Conservation (phyloP, 495 filamentous ascomycete genomes). For the Penicillium flavigenum region DNA sequence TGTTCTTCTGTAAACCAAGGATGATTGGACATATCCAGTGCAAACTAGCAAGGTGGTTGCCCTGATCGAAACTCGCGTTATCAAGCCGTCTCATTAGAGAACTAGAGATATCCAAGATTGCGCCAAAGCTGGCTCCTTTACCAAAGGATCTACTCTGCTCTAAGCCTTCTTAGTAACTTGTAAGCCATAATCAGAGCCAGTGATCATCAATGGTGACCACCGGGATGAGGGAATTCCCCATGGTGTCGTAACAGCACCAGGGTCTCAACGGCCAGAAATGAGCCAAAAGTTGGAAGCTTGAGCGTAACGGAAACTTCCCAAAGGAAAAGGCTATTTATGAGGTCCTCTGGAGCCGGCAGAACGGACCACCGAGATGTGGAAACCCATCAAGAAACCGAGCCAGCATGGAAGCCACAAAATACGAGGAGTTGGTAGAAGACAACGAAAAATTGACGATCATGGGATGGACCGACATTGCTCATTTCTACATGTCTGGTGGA, state of each 20-base stretch:
- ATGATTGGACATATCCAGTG: constrained; percentile 13
- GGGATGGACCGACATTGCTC: neutral
- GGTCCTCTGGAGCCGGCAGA: neutral
- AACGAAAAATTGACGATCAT: constrained; percentile 1
- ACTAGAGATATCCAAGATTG: constrained; percentile 15
- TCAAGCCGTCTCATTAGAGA: constrained; percentile 10
- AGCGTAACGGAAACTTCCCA: neutral
- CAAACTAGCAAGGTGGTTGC: constrained; percentile 6
- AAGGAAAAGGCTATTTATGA: neutral
- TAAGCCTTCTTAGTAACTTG: constrained; percentile 10
- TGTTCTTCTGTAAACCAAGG: constrained; percentile 12
- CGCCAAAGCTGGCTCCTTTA: constrained; percentile 20
- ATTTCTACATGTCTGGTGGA: constrained; percentile 5
- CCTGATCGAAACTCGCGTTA: constrained; percentile 13
- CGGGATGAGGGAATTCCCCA: constrained; percentile 6
- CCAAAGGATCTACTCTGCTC: constrained; percentile 17
- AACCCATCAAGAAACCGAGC: neutral
- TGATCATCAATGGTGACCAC: constrained; percentile 2
- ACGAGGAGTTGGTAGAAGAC: neutral
- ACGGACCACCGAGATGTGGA: neutral
- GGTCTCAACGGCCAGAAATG: neutral
- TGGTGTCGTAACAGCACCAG: neutral
- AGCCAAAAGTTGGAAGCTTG: neutral
- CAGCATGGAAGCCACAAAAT: neutral
- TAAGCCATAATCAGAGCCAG: constrained; percentile 3